A percentile compares a stretch with the other conserved stretches of the same genome.
Evolutionary conservation across 768 basidiomycete species (phyloP).

Genomic region (Mycena galopus): DNA sequence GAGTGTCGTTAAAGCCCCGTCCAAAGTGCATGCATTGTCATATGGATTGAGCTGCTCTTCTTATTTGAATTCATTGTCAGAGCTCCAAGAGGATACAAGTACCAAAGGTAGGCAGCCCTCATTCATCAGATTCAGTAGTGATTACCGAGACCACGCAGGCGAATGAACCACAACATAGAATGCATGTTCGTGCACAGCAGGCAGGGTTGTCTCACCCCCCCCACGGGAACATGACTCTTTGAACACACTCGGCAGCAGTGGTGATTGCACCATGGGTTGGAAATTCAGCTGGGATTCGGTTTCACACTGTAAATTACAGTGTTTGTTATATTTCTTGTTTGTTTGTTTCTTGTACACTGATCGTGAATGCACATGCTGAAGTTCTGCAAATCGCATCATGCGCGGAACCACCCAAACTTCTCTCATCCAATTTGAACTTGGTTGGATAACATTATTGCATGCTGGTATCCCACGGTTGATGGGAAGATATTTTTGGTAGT

Average conservation of each 20-base stretch:
- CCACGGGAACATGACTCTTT: conserved; percentile 14
- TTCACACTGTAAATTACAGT: neutral
- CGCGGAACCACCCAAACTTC: too few species aligned
- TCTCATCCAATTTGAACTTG: too few species aligned
- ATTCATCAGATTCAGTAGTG: neutral
- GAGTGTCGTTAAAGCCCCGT: conserved; percentile 15
- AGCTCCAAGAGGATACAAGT: too few species aligned
- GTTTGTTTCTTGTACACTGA: neutral
- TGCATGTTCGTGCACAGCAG: conserved; percentile 25
- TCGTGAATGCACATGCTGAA: too few species aligned
- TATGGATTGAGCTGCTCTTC: neutral
- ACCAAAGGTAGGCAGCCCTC: too few species aligned
- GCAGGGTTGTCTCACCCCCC: conserved; percentile 21
- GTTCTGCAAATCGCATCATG: neutral
- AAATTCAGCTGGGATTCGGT: neutral
- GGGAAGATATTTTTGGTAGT: too few species aligned
- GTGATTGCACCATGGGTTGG: neutral
- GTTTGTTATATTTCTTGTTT: neutral
- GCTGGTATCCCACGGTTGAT: too few species aligned
- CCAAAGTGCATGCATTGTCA: neutral
- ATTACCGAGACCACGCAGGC: neutral
- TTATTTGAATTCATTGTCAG: neutral
- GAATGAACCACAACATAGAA: conserved; percentile 22
- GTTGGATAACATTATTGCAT: too few species aligned
- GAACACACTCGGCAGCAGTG: conserved; percentile 25